Percentiles rank a stretch among this genome's conserved stretches.
phyloP scores from a whole-genome alignment of 441 rosid species.

The Arabidopsis lyrata region DNA sequence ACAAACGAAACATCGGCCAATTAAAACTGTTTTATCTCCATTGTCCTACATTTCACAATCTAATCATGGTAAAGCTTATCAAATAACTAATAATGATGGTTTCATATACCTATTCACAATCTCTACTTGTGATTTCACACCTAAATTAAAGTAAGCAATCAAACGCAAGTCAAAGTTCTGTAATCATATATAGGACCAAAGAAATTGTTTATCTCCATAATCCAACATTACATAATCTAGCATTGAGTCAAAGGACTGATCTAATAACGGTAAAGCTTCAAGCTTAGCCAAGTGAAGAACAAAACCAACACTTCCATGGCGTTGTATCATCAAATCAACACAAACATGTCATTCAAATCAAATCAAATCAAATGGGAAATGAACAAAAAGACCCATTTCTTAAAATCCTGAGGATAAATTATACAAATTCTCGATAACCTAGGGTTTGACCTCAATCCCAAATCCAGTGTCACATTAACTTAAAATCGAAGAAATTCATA shows the following conservation, averaged over 20 bases:
- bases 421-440: constrained; percentile 1
- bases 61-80: neutral
- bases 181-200: neutral
- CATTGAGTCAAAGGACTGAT: neutral
- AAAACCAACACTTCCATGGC: constrained; percentile 2
- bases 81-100: neutral
- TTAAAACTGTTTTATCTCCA: neutral
- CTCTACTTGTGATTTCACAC: neutral
- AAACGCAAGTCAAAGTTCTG: neutral
- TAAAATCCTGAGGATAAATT: neutral
- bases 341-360: neutral
- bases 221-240: neutral
- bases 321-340: neutral
- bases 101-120: neutral
- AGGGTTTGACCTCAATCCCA: constrained; percentile 33
- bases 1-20: neutral
- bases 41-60: neutral
- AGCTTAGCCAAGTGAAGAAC: neutral
- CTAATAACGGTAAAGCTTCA: neutral
- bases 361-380: neutral
- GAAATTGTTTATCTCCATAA: neutral
- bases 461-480: neutral
- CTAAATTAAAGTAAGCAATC: neutral
- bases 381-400: neutral
- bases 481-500: neutral